These are phyloP conservation scores for Colletotrichum musae DNA, from an alignment of 2,329 filamentous ascomycete genomes.

Conservation along the genomic window DNA sequence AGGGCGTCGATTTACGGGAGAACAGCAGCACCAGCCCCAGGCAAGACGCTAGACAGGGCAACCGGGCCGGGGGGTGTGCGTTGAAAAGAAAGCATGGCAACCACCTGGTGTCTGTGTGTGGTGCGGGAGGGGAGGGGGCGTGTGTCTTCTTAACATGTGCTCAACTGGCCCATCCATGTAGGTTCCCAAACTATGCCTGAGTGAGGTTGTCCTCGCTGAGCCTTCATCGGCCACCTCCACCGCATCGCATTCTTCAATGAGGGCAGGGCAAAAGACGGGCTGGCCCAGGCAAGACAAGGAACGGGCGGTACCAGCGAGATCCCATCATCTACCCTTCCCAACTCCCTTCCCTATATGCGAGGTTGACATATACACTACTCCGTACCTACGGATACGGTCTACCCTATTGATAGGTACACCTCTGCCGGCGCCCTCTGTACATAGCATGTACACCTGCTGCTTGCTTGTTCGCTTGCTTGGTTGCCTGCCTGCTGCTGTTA, in stretches of 20 bases:
- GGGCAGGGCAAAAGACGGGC: slow-evolving; percentile 35
- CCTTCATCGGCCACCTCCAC: slow-evolving; percentile 40
- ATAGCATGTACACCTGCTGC: not conserved
- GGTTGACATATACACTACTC: slow-evolving; percentile 27
- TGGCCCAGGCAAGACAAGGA: slow-evolving; percentile 37
- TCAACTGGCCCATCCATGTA: slow-evolving; percentile 38
- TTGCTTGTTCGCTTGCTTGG: slow-evolving; percentile 3
- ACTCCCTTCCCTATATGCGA: slow-evolving; percentile 40
- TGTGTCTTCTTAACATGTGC: slow-evolving; percentile 41
- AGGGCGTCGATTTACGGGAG: slow-evolving; percentile 36
- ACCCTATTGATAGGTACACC: slow-evolving; percentile 38
- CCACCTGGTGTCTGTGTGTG: slow-evolving; percentile 39
- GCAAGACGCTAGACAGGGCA: slow-evolving; percentile 32
- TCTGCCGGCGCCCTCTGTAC: slow-evolving; percentile 1
- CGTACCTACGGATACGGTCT: slow-evolving; percentile 6
- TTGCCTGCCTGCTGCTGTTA: not conserved
- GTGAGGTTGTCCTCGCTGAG: slow-evolving; percentile 38
- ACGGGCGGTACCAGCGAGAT: slow-evolving; percentile 36
- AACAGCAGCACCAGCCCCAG: slow-evolving; percentile 38
- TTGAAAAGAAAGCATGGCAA: slow-evolving; percentile 41
- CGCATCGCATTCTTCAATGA: slow-evolving; percentile 42
- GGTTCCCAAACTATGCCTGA: slow-evolving; percentile 40
- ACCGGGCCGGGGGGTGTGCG: slow-evolving; percentile 18
- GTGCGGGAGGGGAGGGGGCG: slow-evolving; percentile 26
- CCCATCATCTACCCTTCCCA: slow-evolving; percentile 31